These are phyloP conservation scores for Pisolithus microcarpus DNA, from an alignment of 768 basidiomycete species.

Conservation along the genomic window DNA sequence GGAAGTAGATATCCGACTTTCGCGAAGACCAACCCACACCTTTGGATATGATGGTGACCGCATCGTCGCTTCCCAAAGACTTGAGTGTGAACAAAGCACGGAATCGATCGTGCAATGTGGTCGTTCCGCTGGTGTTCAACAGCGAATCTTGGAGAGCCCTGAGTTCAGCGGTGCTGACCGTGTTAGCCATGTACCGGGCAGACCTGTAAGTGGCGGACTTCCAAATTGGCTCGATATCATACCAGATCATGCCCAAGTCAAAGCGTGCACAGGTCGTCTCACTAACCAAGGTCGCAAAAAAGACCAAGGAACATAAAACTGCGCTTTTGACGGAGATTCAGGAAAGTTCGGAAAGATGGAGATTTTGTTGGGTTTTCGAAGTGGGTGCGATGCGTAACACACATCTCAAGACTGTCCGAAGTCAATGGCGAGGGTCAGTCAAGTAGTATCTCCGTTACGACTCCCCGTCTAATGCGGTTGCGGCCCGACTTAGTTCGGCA, in stretches of 20 bases:
- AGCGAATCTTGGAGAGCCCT: constrained; percentile 63
- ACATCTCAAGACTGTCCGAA: constrained; percentile 88
- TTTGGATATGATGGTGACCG: constrained; percentile 78
- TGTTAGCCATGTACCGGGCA: constrained; percentile 7
- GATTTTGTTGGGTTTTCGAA: constrained; percentile 92
- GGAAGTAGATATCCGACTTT: neutral
- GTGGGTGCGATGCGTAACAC: constrained; percentile 95
- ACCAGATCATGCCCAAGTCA: constrained; percentile 70
- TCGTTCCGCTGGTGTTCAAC: constrained; percentile 66
- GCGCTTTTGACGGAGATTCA: constrained; percentile 82
- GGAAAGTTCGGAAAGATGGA: constrained; percentile 80
- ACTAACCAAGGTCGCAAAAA: constrained; percentile 89
- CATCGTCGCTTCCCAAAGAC: constrained; percentile 68
- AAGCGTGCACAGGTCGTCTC: constrained; percentile 88
- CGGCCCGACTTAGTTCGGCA: constrained; percentile 52
- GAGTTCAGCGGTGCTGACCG: constrained; percentile 39
- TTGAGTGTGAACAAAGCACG: constrained; percentile 90
- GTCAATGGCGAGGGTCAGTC: constrained; percentile 86
- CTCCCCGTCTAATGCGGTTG: constrained; percentile 6
- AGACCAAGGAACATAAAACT: constrained; percentile 87
- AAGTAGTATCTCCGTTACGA: neutral
- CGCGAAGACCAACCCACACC: constrained; percentile 38
- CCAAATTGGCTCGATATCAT: constrained; percentile 23
- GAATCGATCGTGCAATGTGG: constrained; percentile 81
- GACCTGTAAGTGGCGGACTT: constrained; percentile 42